These are phyloP conservation scores for Phytophthora vignae DNA, from an alignment of 352 stramenopile genomes.

Conservation along the genomic window DNA sequence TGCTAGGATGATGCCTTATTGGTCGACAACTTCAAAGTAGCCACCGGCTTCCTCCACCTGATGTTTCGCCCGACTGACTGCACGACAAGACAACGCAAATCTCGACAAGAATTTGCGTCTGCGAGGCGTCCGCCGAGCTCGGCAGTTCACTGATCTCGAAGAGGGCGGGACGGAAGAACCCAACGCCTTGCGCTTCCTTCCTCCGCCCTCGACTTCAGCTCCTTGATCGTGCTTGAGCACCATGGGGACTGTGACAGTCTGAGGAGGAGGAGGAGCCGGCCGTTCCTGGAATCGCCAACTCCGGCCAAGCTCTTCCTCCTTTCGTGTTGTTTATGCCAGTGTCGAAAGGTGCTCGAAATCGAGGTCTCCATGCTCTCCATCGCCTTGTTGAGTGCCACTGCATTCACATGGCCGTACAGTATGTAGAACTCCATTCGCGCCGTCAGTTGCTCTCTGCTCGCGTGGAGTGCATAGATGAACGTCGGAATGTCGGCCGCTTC, in stretches of 20 bases:
- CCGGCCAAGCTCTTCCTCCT: background rate
- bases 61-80: background rate
- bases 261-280: too few relatives aligned
- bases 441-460: constrained; percentile 12
- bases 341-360: background rate
- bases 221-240: background rate
- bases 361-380: background rate
- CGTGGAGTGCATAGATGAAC: constrained; percentile 18
- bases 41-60: background rate
- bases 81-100: constrained; percentile 25
- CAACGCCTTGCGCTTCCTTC: background rate
- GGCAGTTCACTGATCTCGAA: too few relatives aligned
- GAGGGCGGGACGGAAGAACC: background rate
- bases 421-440: constrained; percentile 12
- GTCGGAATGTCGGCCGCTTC: constrained; percentile 3
- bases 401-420: background rate
- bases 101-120: constrained; percentile 8
- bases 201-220: background rate
- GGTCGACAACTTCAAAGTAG: constrained; percentile 3
- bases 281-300: background rate
- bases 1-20: background rate
- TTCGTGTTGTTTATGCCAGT: background rate
- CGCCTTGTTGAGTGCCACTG: background rate
- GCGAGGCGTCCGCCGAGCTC: too few relatives aligned
- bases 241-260: too few relatives aligned